A percentile compares a stretch with the other conserved stretches of the same genome.
phyloP scores from a whole-genome alignment of 345 rosid species.

The Hevea brasiliensis region DNA sequence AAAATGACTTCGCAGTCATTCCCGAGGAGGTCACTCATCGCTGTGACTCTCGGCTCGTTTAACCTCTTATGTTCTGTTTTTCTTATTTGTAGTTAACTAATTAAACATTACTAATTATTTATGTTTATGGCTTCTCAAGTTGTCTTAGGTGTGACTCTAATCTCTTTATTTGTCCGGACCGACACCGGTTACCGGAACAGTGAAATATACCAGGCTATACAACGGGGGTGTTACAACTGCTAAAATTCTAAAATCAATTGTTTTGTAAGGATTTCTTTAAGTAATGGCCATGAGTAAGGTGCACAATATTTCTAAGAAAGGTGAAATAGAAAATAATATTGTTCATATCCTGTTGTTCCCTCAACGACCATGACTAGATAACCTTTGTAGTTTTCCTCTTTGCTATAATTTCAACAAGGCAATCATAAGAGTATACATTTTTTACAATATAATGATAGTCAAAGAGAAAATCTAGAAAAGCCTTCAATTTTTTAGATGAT shows the following conservation, averaged over 20 bases:
- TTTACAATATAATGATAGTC: background rate
- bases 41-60: no score
- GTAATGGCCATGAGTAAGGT: background rate
- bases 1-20: no score
- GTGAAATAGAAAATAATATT: background rate
- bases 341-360: conserved; percentile 31
- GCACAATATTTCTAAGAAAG: background rate
- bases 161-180: no score
- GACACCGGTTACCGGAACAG: no score
- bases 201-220: no score
- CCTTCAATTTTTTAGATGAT: conserved; percentile 14
- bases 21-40: no score
- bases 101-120: no score
- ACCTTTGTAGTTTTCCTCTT: conserved; percentile 34
- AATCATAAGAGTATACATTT: background rate
- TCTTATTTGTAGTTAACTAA: no score
- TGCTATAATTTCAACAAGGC: conserved; percentile 35
- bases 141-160: no score
- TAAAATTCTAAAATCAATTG: background rate
- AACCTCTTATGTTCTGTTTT: no score
- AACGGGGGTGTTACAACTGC: no score
- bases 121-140: no score
- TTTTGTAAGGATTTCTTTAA: background rate
- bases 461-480: background rate
- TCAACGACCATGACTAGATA: conserved; percentile 44